Evolutionary conservation across 192 early-diverging fungal species (phyloP).

Genomic region (Entomortierella chlamydospora): DNA sequence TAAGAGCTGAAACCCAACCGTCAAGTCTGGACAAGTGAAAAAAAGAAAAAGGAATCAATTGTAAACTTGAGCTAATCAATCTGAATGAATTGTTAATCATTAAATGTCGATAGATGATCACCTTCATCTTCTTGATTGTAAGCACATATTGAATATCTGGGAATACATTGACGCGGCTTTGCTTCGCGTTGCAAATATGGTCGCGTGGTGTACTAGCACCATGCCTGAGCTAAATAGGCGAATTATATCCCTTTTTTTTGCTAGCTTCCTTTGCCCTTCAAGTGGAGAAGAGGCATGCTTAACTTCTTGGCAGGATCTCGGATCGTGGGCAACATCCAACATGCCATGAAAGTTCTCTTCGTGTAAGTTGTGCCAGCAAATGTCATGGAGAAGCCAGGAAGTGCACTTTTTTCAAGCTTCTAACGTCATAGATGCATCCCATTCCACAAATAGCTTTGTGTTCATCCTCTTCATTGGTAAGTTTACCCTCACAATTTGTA

Average conservation of each 20-base stretch:
- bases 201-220: too few relatives aligned
- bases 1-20: background rate
- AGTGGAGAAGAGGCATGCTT: conserved; percentile 60
- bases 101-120: conserved; percentile 32
- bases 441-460: conserved; percentile 53
- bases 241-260: background rate
- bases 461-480: conserved; percentile 68
- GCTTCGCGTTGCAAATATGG: too few relatives aligned
- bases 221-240: background rate
- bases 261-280: conserved; percentile 63
- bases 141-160: conserved; percentile 1
- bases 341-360: conserved; percentile 63
- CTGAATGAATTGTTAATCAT: conserved; percentile 7
- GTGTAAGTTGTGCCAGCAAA: conserved; percentile 46
- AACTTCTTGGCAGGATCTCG: conserved; percentile 58
- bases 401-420: too few relatives aligned
- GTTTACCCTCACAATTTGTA: background rate
- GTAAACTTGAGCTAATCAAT: background rate
- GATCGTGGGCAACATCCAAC: conserved; percentile 50
- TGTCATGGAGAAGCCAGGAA: background rate
- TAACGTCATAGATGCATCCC: background rate
- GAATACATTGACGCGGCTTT: background rate
- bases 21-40: background rate
- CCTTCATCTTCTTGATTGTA: conserved; percentile 56
- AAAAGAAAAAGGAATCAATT: background rate